Base-by-base conservation (phyloP, 2,329 filamentous ascomycete genomes). In the Lasiodiplodia theobromae region DNA sequence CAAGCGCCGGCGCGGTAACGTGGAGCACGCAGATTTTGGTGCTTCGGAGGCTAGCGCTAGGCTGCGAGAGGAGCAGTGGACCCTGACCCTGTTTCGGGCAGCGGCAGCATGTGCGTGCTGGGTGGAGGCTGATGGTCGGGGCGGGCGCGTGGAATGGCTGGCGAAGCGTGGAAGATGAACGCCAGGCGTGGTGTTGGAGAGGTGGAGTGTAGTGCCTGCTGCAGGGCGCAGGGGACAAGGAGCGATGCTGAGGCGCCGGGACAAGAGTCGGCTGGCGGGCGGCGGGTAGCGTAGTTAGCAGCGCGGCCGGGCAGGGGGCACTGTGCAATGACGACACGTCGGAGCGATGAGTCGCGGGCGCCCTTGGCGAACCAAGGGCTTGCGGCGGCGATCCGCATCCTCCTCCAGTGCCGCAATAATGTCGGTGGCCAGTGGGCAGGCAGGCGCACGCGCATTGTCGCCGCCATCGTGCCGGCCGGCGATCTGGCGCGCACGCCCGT, bases 61-160 rank as follows among this genome's bases (percentile, higher is more conserved):
- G 52, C 37, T 47, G 38, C 49, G 23, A 49, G 54, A 58, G 10
- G 21, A 58, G 47, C 31, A 60, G 66, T 60, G 66, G 66, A 62
- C 54, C 54, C 56, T 58, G 66, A 68, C 34, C 56, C 66, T 68
- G 66, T 62, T 62, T 68, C 56, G 66, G 56, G 66, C 66, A 47
- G 66, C 66, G 54, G 65, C 56, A 52, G 66, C 44, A 52, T 66
- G 63, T 53, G 62, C 37, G 63, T 34, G 28, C 44, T 23, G 44
- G 52, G 63, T 66, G 63, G 21, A 21, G 47, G 62, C 34, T 38
- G 38, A 28, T 25, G 62, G 23, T 31, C 47, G 62, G 44, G 18
- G 40, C 38, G 62, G 62, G 62, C 62, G 62, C 51, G 63, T 56
- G 63, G 60, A 64, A 52, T 47, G 47, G 60, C 44, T 31, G 60